Base-by-base conservation (phyloP, 2,329 filamentous ascomycete genomes). In the Botryotinia narcissicola region DNA sequence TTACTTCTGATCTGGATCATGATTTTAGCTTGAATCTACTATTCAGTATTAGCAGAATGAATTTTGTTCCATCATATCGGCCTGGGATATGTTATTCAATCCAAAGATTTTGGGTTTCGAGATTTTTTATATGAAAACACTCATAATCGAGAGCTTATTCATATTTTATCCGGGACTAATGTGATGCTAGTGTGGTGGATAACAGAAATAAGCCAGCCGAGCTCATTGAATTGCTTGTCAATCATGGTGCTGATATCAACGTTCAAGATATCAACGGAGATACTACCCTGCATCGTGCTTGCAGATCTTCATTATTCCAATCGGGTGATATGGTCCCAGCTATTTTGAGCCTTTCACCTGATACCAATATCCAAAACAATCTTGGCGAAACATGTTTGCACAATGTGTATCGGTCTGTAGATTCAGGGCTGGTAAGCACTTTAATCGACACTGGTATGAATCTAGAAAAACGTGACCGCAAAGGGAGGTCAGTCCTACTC, bases 161-260 rank as follows among this genome's bases (percentile, higher is more conserved):
- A 35, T 18, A n/a, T 18, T 18, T 18, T 22, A 35, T 29, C 14
- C 5, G 9, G 20, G 3, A 35, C 68, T 70, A 14, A 62, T 60
- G 7, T 35, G 14, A 14, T 44, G 0, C 20, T 25, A 70, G 57
- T 32, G 40, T 42, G 32, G 22, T 48, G n/a, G 22, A 35, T 4
- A 61, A 70, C 20, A 46, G 16, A 25, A 0, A 29, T 8, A 10
- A 18, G 29, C 42, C 68, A 12, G 7, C 57, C 8, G 35, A 40
- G 6, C 37, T 70, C 29, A 40, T 71, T 3, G 32, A 48, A 37
- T 37, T 67, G 14, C 40, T 74, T n/a, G 64, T 75, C 14, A 61
- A 46, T 25, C 62, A 73, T 54, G 76, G 74, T 20, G 75, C 70
- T 35, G 68, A 76, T 61, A 64, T 71, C n/a, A 75, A 75, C 40